Base-by-base conservation (phyloP, 2,329 filamentous ascomycete species). In the Alternaria incomplexa region DNA sequence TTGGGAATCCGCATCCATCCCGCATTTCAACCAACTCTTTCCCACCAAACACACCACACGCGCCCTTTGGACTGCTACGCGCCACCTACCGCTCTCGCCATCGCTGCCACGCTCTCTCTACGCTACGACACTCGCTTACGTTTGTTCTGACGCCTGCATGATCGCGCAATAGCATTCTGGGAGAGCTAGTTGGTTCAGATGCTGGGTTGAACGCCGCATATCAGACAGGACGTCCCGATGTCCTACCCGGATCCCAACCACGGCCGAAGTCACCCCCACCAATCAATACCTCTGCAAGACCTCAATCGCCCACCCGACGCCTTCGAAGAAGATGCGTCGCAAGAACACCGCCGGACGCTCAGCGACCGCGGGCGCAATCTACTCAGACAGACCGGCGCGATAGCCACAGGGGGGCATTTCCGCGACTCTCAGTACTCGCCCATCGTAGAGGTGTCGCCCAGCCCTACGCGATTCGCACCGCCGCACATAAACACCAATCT, bases 281-380 rank as follows among this genome's bases (percentile, higher is more conserved):
- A 87, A 73, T 90, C 90, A 65, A 94, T 96, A 81, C 91, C 91
- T 63, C 83, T 95, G 62, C 89, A 89, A 79, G 87, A 83, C 70
- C 79, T 84, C 63, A 78, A 79, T 67, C 78, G 77, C 51, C 79
- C 79, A 64, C 78, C 77, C 22, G 79, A 80, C 64, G 70, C 78
- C 36, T 62, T 77, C 51, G 71, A 76, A 47, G 65, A 74, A 26
- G 63, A 69, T 61, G 73, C 73, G 53, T 68, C 73, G 55, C 66
- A 72, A 17, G 70, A 77, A 58, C 73, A 79, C 61, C 81, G 83
- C 67, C 75, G 81, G 58, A 84, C 82, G n/a, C 77, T 85, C 62
- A 84, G 82, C 73, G 83, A 85, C 61, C 77, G 83, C 70, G 80
- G 83, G 68, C 78, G 83, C 74, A 78, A 84, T 67, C 76, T 84